phyloP scores from a whole-genome alignment of 176 grass and related monocot species.

The Oropetium thomaeum region DNA sequence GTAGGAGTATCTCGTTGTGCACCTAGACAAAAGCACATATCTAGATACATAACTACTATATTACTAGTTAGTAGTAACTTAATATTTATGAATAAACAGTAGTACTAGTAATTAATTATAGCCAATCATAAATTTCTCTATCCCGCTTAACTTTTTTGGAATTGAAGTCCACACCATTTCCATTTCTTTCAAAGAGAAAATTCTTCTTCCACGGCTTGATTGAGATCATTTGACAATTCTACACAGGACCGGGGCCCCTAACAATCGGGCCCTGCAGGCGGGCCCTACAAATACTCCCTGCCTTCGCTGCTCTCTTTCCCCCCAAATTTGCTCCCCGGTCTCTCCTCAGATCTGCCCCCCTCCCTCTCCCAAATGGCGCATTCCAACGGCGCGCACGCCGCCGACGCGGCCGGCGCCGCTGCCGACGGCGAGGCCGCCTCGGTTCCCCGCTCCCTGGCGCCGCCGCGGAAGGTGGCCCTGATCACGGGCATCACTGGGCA shows the following conservation, averaged over 20 bases:
- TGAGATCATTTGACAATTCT: neutral
- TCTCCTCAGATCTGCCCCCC: constrained; percentile 22
- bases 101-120: neutral
- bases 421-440: neutral
- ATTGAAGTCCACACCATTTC: neutral
- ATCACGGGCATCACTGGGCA: constrained; percentile 90
- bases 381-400: constrained; percentile 26
- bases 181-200: neutral
- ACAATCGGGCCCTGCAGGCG: neutral
- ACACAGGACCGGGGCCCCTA: neutral
- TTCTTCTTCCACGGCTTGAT: neutral
- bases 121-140: no score
- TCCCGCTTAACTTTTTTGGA: neutral
- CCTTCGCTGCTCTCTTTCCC: neutral
- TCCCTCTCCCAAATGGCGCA: constrained; percentile 11
- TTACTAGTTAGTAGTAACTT: no score
- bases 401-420: neutral
- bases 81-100: no score
- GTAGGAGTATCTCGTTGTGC: no score
- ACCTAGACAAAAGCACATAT: no score
- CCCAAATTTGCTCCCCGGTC: constrained; percentile 2
- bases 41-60: no score
- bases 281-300: constrained; percentile 35
- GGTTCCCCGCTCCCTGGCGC: constrained; percentile 26
- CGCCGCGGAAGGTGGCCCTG: constrained; percentile 80